phyloP scores from a whole-genome alignment of 2,329 filamentous ascomycete genomes.

The Penicillium hordei region DNA sequence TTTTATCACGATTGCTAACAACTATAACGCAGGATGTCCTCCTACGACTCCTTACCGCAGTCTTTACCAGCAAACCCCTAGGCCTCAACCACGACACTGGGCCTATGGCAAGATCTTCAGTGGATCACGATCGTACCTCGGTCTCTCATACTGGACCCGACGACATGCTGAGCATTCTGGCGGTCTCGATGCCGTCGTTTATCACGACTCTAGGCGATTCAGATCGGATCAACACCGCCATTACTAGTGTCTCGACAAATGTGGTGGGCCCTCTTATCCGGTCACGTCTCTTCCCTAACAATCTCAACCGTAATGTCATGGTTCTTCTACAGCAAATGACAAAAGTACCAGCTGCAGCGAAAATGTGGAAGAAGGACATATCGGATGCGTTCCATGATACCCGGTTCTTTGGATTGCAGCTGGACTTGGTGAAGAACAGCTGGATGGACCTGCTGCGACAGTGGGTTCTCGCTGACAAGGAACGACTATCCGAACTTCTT shows the following conservation, averaged over 20 bases:
- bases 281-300: conserved; percentile 83
- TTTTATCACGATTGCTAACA: conserved; percentile 22
- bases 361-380: conserved; percentile 90
- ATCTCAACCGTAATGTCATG: conserved; percentile 70
- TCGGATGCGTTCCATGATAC: conserved; percentile 87
- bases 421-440: conserved; percentile 64
- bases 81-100: conserved; percentile 63
- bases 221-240: conserved; percentile 77
- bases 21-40: conserved; percentile 70
- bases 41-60: conserved; percentile 80
- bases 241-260: conserved; percentile 77
- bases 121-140: conserved; percentile 42
- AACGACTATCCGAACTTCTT: conserved; percentile 78
- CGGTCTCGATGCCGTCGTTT: conserved; percentile 74
- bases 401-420: conserved; percentile 73
- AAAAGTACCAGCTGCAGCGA: conserved; percentile 75
- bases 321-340: conserved; percentile 74
- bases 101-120: conserved; percentile 42
- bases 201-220: conserved; percentile 80
- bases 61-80: conserved; percentile 85
- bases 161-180: conserved; percentile 78
- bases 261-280: conserved; percentile 79
- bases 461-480: conserved; percentile 83
- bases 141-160: conserved; percentile 56
- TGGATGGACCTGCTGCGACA: conserved; percentile 85